Conservation (phyloP, 805 yeast genomes). For the Tetrapisispora iriomotensis region DNA sequence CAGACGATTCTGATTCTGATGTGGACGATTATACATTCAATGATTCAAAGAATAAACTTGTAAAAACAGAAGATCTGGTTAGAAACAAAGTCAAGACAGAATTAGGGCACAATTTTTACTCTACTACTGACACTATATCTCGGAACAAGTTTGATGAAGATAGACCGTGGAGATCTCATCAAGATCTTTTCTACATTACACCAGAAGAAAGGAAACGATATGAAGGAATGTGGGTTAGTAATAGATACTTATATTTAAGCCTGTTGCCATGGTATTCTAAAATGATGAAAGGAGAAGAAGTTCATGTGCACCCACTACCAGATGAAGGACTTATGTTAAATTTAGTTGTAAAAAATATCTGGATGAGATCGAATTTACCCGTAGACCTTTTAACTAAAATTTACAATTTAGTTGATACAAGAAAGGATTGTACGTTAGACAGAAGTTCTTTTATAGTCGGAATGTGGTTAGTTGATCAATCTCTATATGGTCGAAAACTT, state of each 20-base stretch:
- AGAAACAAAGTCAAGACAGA: not conserved
- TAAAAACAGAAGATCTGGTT: not conserved
- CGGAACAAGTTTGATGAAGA: slow-evolving; percentile 55
- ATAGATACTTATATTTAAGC: slow-evolving; percentile 53
- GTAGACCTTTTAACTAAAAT: slow-evolving; percentile 47
- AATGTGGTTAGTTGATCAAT: slow-evolving; percentile 93
- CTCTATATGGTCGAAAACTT: slow-evolving; percentile 82
- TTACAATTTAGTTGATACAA: slow-evolving; percentile 60
- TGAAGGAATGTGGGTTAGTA: slow-evolving; percentile 90
- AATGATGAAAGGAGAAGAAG: slow-evolving; percentile 7
- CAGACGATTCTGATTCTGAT: not conserved
- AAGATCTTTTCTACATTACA: slow-evolving; percentile 39
- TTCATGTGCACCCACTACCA: slow-evolving; percentile 8
- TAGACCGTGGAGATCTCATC: slow-evolving; percentile 89
- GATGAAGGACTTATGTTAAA: slow-evolving; percentile 29
- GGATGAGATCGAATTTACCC: slow-evolving; percentile 69
- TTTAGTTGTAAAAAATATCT: slow-evolving; percentile 59
- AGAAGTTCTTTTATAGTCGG: slow-evolving; percentile 82
- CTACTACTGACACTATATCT: slow-evolving; percentile 2
- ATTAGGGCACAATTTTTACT: slow-evolving; percentile 3
- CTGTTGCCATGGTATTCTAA: slow-evolving; percentile 21
- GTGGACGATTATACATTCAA: not conserved
- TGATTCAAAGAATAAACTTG: not conserved
- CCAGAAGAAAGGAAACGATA: slow-evolving; percentile 72
- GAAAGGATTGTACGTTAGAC: slow-evolving; percentile 63